Evolutionary conservation across 768 basidiomycete genomes (phyloP).

Genomic region (Boletellus ananiceps): DNA sequence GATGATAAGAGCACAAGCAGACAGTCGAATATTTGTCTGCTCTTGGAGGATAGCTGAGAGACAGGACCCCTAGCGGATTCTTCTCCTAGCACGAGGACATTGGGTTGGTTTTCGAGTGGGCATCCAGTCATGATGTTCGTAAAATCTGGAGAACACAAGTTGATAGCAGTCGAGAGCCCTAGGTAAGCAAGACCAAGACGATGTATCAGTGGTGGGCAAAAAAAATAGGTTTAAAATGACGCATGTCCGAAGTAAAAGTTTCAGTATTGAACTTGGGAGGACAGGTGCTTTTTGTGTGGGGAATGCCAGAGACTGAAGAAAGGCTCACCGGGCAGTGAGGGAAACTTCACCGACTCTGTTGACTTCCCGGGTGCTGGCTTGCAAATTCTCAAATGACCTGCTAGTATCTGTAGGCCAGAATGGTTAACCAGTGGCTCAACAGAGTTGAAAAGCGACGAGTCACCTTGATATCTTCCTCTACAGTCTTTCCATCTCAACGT

Average conservation of each 20-base stretch:
- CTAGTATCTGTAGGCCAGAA: too few relatives aligned
- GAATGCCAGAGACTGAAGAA: constrained; percentile 3
- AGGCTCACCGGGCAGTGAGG: constrained; percentile 11
- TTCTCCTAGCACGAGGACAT: neutral
- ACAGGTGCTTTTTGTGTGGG: neutral
- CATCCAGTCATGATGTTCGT: constrained; percentile 21
- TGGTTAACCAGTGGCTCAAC: neutral
- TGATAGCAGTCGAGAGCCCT: neutral
- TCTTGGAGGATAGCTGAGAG: constrained; percentile 9
- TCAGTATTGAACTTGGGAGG: constrained; percentile 1
- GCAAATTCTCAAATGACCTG: neutral
- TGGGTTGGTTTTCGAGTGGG: constrained; percentile 3
- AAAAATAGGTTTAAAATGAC: neutral
- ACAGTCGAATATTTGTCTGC: constrained; percentile 8
- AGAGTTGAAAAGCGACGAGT: neutral
- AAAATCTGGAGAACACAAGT: constrained; percentile 12
- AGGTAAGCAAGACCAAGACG: constrained; percentile 1
- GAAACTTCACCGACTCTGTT: constrained; percentile 1
- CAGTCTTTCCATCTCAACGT: constrained; percentile 6
- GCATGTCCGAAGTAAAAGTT: neutral
- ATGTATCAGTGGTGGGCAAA: constrained; percentile 3
- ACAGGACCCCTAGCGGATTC: constrained; percentile 1
- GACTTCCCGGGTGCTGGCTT: constrained; percentile 6
- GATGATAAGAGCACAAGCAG: constrained; percentile 15
- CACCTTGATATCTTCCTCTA: constrained; percentile 9